phyloP scores from a whole-genome alignment of 768 basidiomycete species.

The Tricholoma sp. region DNA sequence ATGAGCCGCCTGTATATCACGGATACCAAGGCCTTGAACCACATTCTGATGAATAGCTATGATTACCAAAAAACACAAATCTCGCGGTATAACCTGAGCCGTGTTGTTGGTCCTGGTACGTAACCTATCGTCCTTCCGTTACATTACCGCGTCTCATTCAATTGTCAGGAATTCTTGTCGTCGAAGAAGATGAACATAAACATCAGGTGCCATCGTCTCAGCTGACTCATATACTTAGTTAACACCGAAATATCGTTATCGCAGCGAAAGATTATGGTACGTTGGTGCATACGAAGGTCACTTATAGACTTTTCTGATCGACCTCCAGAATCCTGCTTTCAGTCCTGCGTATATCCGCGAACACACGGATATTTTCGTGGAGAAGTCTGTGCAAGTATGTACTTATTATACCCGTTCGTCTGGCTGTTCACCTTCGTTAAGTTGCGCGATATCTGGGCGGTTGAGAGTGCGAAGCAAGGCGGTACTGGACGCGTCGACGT shows the following conservation, averaged over 20 bases:
- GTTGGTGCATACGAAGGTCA: background rate
- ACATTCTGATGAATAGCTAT: conserved; percentile 53
- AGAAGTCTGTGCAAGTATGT: conserved; percentile 45
- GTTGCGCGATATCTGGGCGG: conserved; percentile 44
- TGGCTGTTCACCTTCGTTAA: conserved; percentile 10
- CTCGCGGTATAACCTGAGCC: conserved; percentile 30
- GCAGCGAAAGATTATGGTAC: background rate
- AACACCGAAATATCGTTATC: background rate
- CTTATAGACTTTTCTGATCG: background rate
- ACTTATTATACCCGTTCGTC: background rate
- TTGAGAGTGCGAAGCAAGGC: conserved; percentile 22
- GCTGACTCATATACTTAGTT: background rate
- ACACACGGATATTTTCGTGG: conserved; percentile 50
- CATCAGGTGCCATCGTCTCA: conserved; percentile 29
- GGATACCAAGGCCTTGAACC: conserved; percentile 58
- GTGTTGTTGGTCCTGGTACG: conserved; percentile 38
- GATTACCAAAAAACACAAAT: conserved; percentile 51
- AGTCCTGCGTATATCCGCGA: conserved; percentile 54
- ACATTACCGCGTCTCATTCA: background rate
- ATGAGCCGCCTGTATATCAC: conserved; percentile 43
- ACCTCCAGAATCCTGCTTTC: conserved; percentile 60
- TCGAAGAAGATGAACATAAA: conserved; percentile 42
- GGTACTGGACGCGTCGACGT: conserved; percentile 44
- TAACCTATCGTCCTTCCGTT: background rate
- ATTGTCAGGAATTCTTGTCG: conserved; percentile 42